Base-by-base conservation (phyloP, 345 rosid species). In the Arabis alpina region DNA sequence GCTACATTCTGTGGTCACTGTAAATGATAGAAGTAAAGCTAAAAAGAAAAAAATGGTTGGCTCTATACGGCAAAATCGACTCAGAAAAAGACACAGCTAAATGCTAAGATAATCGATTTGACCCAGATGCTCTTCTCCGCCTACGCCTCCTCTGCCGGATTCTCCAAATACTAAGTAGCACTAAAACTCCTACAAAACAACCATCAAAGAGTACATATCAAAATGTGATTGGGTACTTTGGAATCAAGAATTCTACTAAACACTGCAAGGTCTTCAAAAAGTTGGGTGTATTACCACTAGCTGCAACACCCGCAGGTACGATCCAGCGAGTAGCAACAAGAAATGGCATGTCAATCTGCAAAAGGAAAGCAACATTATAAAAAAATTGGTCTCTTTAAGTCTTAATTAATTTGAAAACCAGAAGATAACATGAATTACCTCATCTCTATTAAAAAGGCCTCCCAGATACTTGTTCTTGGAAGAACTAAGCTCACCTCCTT, bases 261-360 rank as follows among this genome's bases (percentile, higher is more conserved):
- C 48, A 36, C 61, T 68, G 70, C 27, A 45, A 37, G 12, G 30
- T 40, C 12, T 30, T 25, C 12, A 8, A 25, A 16, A 49, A 73
- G 27, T 25, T 39, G 28, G 24, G 10, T 76, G 51, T 77, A 84
- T 62, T 71, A 93, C 97, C 98, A 39, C 85, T 72, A 51, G 86
- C 70, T 40, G 83, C 86, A 59, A 88, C 81, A 15, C 82, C 83
- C 8, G 86, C 90, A 60, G 89, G 97, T 71, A 88, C 76, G 57
- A 91, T 82, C 99, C 96, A 87, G 34, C 82, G 91, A 75, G 87
- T 87, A 43, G 87, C 82, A 70, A 82, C 82, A 30, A 84, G 87
- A 58, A 83, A 80, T 16, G 97, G 90, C 64, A 76, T 73, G 70
- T 94, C 99, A 71, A 86, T 80, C 97, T 93, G 88, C 77, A 77